Evolutionary conservation across 2,329 filamentous ascomycete genomes (phyloP), one percentile per base, ranked within the genome.

Genomic region (Penicillium sp.): DNA sequence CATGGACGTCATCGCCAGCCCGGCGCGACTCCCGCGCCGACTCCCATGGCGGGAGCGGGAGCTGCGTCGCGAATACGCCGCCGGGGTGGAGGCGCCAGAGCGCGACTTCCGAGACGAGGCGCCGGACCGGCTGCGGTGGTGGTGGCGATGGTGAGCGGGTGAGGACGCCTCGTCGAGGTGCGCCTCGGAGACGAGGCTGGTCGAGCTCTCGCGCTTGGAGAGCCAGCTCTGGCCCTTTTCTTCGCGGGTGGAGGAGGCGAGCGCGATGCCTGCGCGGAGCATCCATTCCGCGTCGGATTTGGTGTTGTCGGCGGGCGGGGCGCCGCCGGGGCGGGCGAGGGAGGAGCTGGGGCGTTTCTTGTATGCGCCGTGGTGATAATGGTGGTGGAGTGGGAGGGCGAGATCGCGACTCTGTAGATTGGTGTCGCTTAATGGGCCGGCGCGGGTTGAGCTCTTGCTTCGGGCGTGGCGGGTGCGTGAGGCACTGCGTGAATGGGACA

Each of bases 191-290:
- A 72, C 70, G 2, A 81, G 64, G 31, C 71, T 75, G 1, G 78
- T 81, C 1, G 73, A 75, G 45, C 73, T 78, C 46, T 77, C 74
- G 17, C 77, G 68, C 36, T 78, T 73, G 2, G 70, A 67, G 3
- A 81, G 67, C 79, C 79, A 82, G 39, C 73, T 74, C 54, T 81
- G 78, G n/a, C 79, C 79, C 50, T 82, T 81, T 41, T 73, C 73
- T 50, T 82, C 78, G 25, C 78, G 68, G 4, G 77, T 73, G 14
- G 78, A 72, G 4, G 75, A 73, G 2, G 78, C 74, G 4, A 81
- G 73, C 0, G 74, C 72, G 6, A 78, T 68, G 2, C 77, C 77
- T 0, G 79, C 75, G 36, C 79, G 75, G 30, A 79, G 72, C 38
- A 82, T 66, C 79, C 79, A 83, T 56, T 78, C 76, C 34, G 78